Conservation (phyloP, 148 eudicot genomes). For the Simmondsia chinensis region DNA sequence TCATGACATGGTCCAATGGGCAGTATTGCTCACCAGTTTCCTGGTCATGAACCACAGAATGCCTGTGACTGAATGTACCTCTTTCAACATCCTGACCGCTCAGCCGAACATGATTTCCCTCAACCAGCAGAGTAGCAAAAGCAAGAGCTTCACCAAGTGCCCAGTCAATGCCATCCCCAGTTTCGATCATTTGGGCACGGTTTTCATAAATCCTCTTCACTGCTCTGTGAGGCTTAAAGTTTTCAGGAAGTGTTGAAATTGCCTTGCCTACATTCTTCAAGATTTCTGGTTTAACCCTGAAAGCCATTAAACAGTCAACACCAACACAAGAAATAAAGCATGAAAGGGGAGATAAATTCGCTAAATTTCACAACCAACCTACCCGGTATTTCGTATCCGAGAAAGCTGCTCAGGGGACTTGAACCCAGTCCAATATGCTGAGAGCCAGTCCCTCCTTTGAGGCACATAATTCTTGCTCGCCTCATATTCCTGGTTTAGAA, state of each 20-base stretch:
- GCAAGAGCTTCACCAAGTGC: slow-evolving; percentile 85
- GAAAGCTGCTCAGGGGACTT: slow-evolving; percentile 63
- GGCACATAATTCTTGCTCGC: slow-evolving; percentile 59
- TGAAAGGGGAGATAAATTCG: not conserved
- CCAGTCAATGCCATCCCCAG: slow-evolving; percentile 79
- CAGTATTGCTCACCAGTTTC: slow-evolving; percentile 62
- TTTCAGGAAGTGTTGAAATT: slow-evolving; percentile 59
- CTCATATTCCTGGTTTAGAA: slow-evolving; percentile 52
- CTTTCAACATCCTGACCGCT: slow-evolving; percentile 86
- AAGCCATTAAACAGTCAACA: not conserved
- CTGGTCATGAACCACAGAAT: slow-evolving; percentile 70
- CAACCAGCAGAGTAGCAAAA: slow-evolving; percentile 65
- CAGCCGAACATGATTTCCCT: slow-evolving; percentile 78
- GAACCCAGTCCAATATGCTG: slow-evolving; percentile 62
- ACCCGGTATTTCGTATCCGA: slow-evolving; percentile 62
- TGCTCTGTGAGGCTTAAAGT: slow-evolving; percentile 61
- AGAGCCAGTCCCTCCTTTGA: slow-evolving; percentile 59
- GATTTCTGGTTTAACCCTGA: slow-evolving; percentile 71
- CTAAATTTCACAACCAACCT: not conserved
- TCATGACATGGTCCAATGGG: slow-evolving; percentile 63
- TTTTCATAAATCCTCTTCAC: slow-evolving; percentile 56
- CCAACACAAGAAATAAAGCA: not conserved
- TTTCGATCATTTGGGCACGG: slow-evolving; percentile 70
- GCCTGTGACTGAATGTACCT: slow-evolving; percentile 84
- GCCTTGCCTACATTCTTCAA: slow-evolving; percentile 75